Evolutionary conservation across 345 rosid species (phyloP).

Genomic region (Anastatica hierochuntica): DNA sequence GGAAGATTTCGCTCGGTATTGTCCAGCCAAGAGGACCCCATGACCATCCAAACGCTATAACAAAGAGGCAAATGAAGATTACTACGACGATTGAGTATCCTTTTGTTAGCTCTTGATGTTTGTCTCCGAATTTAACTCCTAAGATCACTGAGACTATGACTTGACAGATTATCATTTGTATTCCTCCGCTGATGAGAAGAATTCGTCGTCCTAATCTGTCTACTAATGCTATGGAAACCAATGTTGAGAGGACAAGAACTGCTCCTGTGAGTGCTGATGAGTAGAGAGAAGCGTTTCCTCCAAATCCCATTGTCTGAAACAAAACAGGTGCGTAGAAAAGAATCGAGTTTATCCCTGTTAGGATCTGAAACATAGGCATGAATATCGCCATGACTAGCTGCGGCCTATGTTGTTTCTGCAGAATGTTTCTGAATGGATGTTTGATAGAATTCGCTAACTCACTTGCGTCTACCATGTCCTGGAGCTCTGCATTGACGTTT

Average conservation of each 20-base stretch:
- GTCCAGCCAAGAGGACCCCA: constrained; percentile 99
- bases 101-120: constrained; percentile 58
- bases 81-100: constrained; percentile 62
- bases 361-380: constrained; percentile 83
- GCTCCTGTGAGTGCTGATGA: constrained; percentile 95
- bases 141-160: constrained; percentile 59
- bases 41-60: constrained; percentile 90
- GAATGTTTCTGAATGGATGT: constrained; percentile 79
- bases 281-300: constrained; percentile 68
- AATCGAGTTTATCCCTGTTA: constrained; percentile 88
- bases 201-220: constrained; percentile 66
- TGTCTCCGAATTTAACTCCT: constrained; percentile 68
- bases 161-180: constrained; percentile 78
- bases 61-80: constrained; percentile 65
- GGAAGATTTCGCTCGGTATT: constrained; percentile 85
- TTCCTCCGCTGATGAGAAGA: constrained; percentile 79
- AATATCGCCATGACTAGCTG: constrained; percentile 72
- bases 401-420: constrained; percentile 62
- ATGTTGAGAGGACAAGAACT: constrained; percentile 70
- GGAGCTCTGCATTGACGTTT: constrained; percentile 63
- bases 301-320: constrained; percentile 87
- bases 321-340: constrained; percentile 91
- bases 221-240: constrained; percentile 67
- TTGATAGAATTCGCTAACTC: constrained; percentile 75
- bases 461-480: constrained; percentile 84